These are phyloP conservation scores for Scenedesmus sp. DNA, from an alignment of 163 green algal species.

Conservation along the genomic window DNA sequence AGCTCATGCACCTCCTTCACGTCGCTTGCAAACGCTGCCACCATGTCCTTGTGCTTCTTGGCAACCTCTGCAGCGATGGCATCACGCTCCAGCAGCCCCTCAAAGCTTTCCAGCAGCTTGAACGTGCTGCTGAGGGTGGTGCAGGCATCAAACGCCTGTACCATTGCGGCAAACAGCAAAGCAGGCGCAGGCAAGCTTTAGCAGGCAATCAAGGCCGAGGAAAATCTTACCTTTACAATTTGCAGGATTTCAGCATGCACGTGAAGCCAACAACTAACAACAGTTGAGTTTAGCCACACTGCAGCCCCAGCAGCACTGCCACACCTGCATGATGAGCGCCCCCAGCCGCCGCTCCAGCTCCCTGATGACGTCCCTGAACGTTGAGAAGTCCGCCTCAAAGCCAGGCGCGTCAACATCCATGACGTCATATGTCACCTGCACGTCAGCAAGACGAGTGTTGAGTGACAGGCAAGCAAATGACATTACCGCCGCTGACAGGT, in stretches of 20 bases:
- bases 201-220: neutral
- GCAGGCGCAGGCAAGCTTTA: neutral
- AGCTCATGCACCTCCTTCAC: conserved; percentile 78
- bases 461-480: too few species aligned
- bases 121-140: conserved; percentile 86
- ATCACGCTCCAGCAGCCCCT: conserved; percentile 90
- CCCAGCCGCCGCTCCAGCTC: conserved; percentile 87
- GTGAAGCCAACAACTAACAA: neutral
- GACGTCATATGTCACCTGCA: conserved; percentile 81
- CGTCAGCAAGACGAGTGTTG: neutral
- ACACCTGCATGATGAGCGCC: conserved; percentile 85
- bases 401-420: conserved; percentile 79
- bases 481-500: too few species aligned
- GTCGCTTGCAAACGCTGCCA: conserved; percentile 76
- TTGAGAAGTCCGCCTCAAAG: conserved; percentile 82
- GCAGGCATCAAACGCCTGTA: conserved; percentile 92
- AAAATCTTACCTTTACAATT: neutral
- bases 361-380: conserved; percentile 77
- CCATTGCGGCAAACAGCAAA: neutral
- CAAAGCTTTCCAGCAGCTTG: conserved; percentile 94
- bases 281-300: too few species aligned
- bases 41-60: conserved; percentile 84
- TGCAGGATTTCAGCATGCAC: neutral
- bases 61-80: conserved; percentile 85
- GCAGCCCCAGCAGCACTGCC: neutral